Percentiles rank a stretch among this genome's conserved stretches.
phyloP scores from a whole-genome alignment of 2,329 filamentous ascomycete genomes.

The Fusarium sp. region DNA sequence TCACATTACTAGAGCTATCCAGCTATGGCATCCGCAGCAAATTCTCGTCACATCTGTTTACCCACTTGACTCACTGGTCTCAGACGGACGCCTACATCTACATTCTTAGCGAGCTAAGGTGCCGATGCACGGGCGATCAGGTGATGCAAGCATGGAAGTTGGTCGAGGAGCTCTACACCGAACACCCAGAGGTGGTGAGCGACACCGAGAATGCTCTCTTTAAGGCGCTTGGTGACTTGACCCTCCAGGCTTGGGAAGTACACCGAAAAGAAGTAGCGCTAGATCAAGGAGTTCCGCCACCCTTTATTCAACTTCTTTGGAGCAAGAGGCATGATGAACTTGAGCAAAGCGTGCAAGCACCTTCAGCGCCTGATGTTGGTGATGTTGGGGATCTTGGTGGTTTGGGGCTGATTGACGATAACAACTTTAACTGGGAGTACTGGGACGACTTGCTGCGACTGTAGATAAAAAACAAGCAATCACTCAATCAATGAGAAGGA shows the following conservation, averaged over 20 bases:
- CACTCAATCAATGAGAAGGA: not conserved
- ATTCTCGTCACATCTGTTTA: conserved; percentile 46
- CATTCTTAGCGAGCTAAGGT: conserved; percentile 46
- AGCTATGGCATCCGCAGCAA: conserved; percentile 37
- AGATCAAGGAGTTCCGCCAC: not conserved
- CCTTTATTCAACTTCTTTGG: conserved; percentile 23
- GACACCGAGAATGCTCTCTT: conserved; percentile 11
- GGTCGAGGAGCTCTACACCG: conserved; percentile 40
- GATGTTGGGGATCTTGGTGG: not conserved
- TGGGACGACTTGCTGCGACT: conserved; percentile 38
- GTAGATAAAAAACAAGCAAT: not conserved
- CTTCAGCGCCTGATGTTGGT: not conserved
- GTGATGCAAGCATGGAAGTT: conserved; percentile 45
- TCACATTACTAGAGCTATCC: conserved; percentile 42
- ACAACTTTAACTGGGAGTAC: conserved; percentile 33
- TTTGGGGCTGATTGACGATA: conserved; percentile 4
- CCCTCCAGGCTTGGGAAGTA: conserved; percentile 40
- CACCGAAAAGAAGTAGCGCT: conserved; percentile 10
- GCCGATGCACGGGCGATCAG: conserved; percentile 20
- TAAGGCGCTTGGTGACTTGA: conserved; percentile 22
- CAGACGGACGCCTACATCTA: conserved; percentile 50
- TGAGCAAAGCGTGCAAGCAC: not conserved
- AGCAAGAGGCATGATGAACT: not conserved
- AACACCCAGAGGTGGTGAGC: conserved; percentile 34
- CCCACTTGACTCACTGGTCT: conserved; percentile 42